phyloP scores from a whole-genome alignment of 2,329 filamentous ascomycete genomes.

The Calonectria pteridis region DNA sequence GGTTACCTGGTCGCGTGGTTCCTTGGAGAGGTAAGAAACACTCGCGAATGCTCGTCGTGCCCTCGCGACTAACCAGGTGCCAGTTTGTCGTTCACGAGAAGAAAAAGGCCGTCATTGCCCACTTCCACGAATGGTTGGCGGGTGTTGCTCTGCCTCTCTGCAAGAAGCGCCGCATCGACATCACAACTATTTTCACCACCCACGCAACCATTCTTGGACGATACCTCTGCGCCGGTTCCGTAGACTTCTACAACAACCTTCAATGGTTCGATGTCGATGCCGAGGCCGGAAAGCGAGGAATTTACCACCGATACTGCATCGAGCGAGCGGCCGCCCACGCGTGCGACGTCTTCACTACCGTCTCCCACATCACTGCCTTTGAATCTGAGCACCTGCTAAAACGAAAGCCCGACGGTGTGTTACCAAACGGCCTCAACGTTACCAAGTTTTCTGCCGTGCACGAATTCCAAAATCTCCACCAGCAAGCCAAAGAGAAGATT shows the following conservation, averaged over 20 bases:
- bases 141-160: constrained; percentile 92
- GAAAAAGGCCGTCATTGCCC: constrained; percentile 91
- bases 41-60: background rate
- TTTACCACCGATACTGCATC: constrained; percentile 98
- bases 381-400: constrained; percentile 98
- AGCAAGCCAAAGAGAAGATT: constrained; percentile 97
- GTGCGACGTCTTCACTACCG: constrained; percentile 97
- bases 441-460: constrained; percentile 97
- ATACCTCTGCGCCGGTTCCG: constrained; percentile 96
- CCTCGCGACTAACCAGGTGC: constrained; percentile 28
- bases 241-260: constrained; percentile 99
- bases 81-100: constrained; percentile 96
- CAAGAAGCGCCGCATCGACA: constrained; percentile 94
- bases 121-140: constrained; percentile 99
- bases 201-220: constrained; percentile 95
- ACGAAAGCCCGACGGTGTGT: constrained; percentile 95
- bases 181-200: constrained; percentile 98
- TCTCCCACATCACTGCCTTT: constrained; percentile 98
- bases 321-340: constrained; percentile 93
- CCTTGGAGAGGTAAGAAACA: constrained; percentile 83
- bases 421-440: constrained; percentile 97
- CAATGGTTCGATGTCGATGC: constrained; percentile 97
- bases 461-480: constrained; percentile 98
- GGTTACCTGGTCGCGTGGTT: constrained; percentile 99
- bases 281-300: constrained; percentile 96